Percentiles rank a stretch among this genome's conserved stretches.
These are phyloP conservation scores for Phyllosticta ampelicida DNA, from an alignment of 2,329 filamentous ascomycete species.

Conservation along the genomic window DNA sequence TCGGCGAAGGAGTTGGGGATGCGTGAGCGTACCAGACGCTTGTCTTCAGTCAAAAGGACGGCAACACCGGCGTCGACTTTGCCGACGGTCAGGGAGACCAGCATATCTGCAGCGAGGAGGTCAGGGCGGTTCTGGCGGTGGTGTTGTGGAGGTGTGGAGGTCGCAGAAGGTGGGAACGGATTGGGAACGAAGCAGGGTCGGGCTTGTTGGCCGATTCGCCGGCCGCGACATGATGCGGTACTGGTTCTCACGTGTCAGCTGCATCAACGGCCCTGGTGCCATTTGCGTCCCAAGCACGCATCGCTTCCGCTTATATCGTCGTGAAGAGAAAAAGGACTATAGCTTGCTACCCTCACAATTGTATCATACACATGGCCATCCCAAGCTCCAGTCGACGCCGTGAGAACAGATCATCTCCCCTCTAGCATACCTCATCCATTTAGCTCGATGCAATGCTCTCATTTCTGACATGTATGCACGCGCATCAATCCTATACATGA, in stretches of 20 bases:
- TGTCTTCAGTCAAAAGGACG: constrained; percentile 91
- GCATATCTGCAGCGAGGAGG: constrained; percentile 45
- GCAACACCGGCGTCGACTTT: constrained; percentile 99
- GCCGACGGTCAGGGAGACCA: constrained; percentile 95
- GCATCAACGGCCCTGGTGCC: neutral
- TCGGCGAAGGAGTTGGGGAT: constrained; percentile 12
- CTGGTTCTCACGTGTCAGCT: neutral
- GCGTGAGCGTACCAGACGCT: constrained; percentile 66
- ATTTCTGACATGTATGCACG: neutral
- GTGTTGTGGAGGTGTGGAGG: constrained; percentile 5
- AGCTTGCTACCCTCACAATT: constrained; percentile 1
- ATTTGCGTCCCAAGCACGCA: neutral
- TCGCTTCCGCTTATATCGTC: neutral
- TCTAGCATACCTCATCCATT: neutral
- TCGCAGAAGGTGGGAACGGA: constrained; percentile 4
- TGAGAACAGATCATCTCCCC: neutral
- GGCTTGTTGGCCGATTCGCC: constrained; percentile 1
- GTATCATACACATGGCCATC: constrained; percentile 9
- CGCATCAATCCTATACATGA: neutral
- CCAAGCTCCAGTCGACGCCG: constrained; percentile 6
- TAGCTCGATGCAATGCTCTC: neutral
- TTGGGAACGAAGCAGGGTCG: neutral
- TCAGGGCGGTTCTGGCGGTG: neutral
- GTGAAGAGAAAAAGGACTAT: neutral
- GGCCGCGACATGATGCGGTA: neutral